These are phyloP conservation scores for Neonothopanus nambi DNA, from an alignment of 1,284 basidiomycete species.

Conservation along the genomic window DNA sequence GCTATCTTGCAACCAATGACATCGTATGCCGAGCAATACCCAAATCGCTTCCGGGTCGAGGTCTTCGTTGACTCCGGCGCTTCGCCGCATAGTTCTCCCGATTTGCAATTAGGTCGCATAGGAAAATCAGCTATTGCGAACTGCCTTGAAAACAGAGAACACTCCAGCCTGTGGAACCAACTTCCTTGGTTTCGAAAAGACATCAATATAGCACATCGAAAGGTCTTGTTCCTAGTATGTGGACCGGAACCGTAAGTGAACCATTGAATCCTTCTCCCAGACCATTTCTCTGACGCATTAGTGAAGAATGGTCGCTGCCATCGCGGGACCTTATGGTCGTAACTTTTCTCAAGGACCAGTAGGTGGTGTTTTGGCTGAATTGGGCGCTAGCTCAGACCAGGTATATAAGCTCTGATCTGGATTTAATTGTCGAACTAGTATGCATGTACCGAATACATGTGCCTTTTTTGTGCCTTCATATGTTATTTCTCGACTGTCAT, in stretches of 20 bases:
- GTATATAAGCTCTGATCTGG: constrained; percentile 66
- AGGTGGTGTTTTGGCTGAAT: constrained; percentile 63
- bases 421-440: not conserved
- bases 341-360: constrained; percentile 75
- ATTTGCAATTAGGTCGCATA: constrained; percentile 53
- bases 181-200: constrained; percentile 34
- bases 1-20: constrained; percentile 53
- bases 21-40: constrained; percentile 45
- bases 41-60: constrained; percentile 53
- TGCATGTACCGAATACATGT: not conserved
- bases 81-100: constrained; percentile 18
- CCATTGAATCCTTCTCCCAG: constrained; percentile 8
- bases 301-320: constrained; percentile 67
- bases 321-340: constrained; percentile 75
- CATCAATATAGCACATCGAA: constrained; percentile 38
- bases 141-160: not conserved
- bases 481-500: constrained; percentile 49
- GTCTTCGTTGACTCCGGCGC: constrained; percentile 62
- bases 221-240: constrained; percentile 68
- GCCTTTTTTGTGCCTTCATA: too few relatives aligned
- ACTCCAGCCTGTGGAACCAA: too few relatives aligned
- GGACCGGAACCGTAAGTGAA: constrained; percentile 75
- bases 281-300: constrained; percentile 4
- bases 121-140: constrained; percentile 36
- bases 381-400: constrained; percentile 62